A percentile compares a stretch with the other conserved stretches of the same genome.
Evolutionary conservation across 768 basidiomycete species (phyloP).

Genomic region (Leccinum aurantiacum): DNA sequence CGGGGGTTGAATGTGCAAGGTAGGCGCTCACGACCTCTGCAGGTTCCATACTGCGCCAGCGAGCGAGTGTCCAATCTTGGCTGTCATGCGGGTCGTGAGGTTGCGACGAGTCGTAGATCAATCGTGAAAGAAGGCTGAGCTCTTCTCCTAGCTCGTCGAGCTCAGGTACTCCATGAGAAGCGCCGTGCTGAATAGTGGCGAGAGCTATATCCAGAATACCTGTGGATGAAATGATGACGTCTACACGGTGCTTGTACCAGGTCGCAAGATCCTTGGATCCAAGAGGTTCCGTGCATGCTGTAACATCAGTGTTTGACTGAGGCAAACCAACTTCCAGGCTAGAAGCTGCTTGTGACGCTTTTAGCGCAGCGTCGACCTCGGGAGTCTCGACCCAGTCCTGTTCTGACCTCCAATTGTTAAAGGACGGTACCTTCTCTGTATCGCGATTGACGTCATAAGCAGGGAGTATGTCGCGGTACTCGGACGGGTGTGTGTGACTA

Average conservation of each 20-base stretch:
- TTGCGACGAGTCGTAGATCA: slow-evolving; percentile 80
- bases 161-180: slow-evolving; percentile 70
- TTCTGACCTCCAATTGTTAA: slow-evolving; percentile 49
- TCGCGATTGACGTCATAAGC: slow-evolving; percentile 49
- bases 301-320: slow-evolving; percentile 10
- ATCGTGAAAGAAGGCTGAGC: slow-evolving; percentile 77
- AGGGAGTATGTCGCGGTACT: slow-evolving; percentile 64
- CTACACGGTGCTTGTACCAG: slow-evolving; percentile 77
- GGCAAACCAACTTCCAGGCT: slow-evolving; percentile 12
- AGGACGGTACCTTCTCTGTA: slow-evolving; percentile 37
- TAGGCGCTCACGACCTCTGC: slow-evolving; percentile 70
- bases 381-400: slow-evolving; percentile 59
- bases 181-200: slow-evolving; percentile 80
- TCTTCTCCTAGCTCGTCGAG: slow-evolving; percentile 92
- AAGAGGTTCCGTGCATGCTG: slow-evolving; percentile 10
- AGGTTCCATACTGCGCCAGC: slow-evolving; percentile 72
- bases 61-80: slow-evolving; percentile 73
- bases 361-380: slow-evolving; percentile 44
- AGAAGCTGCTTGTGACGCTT: slow-evolving; percentile 23
- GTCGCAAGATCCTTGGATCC: slow-evolving; percentile 43
- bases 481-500: slow-evolving; percentile 63
- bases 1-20: slow-evolving; percentile 66
- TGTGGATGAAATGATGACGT: slow-evolving; percentile 56
- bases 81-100: slow-evolving; percentile 38
- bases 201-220: slow-evolving; percentile 83